Conservation (phyloP, 441 rosid genomes). For the Omphalea diandra region DNA sequence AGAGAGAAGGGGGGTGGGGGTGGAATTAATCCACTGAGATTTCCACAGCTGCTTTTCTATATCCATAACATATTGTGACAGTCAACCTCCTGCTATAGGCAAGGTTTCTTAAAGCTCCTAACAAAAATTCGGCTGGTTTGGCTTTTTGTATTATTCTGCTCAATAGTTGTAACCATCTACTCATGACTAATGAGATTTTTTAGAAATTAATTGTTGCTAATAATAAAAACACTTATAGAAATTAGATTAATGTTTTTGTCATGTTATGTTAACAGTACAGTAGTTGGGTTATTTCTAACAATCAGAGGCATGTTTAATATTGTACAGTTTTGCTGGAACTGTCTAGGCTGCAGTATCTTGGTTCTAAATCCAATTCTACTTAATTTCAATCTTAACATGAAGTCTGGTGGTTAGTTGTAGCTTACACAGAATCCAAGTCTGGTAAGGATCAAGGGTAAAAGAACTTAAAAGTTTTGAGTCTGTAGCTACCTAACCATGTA, state of each 20-base stretch:
- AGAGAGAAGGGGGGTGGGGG: no score
- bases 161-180: no score
- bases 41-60: no score
- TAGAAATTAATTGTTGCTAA: no score
- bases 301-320: not conserved
- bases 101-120: no score
- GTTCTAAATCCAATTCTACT: not conserved
- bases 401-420: not conserved
- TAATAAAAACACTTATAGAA: not conserved
- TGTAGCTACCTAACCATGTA: not conserved
- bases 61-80: no score
- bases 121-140: no score
- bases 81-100: no score
- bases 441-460: not conserved
- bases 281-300: not conserved
- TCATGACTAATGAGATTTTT: no score
- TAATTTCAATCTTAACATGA: not conserved
- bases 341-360: not conserved
- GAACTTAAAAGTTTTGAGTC: not conserved
- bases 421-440: not conserved
- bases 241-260: not conserved
- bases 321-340: not conserved
- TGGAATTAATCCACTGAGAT: no score
- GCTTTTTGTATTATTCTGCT: no score
- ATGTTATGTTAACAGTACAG: no score